These are phyloP conservation scores for Quercus ilex DNA, from an alignment of 306 rosid genomes.

Conservation along the genomic window DNA sequence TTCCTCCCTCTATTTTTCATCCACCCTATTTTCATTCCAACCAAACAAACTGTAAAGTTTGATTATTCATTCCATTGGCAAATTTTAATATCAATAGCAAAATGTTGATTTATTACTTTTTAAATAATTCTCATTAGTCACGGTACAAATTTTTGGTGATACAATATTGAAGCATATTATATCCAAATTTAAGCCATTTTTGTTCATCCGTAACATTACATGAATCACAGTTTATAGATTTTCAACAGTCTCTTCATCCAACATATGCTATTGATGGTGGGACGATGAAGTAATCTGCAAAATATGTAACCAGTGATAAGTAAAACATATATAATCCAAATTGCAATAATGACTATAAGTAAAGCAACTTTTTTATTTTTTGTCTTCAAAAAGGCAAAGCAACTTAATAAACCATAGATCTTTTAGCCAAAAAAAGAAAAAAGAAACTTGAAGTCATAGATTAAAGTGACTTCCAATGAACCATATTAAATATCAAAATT, in stretches of 20 bases:
- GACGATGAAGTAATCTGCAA: conserved; percentile 34
- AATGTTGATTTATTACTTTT: background rate
- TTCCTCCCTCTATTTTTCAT: too few relatives aligned
- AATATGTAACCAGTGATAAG: too few relatives aligned
- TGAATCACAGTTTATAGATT: background rate
- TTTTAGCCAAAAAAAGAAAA: too few relatives aligned
- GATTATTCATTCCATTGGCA: too few relatives aligned
- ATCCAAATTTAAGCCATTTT: background rate
- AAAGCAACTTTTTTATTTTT: background rate
- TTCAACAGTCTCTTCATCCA: background rate
- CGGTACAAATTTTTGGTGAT: background rate
- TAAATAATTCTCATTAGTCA: background rate
- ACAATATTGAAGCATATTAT: background rate
- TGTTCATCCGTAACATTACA: background rate
- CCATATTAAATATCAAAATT: too few relatives aligned
- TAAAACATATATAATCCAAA: background rate
- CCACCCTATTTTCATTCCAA: too few relatives aligned
- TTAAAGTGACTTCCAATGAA: too few relatives aligned
- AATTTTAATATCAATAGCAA: background rate
- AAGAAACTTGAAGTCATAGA: too few relatives aligned
- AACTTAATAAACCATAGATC: too few relatives aligned
- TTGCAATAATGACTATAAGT: background rate
- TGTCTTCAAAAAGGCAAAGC: too few relatives aligned
- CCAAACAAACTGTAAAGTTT: too few relatives aligned
- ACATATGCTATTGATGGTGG: conserved; percentile 13